Base-by-base conservation (phyloP, 352 stramenopile species). In the Phytophthora fragariaefolia region DNA sequence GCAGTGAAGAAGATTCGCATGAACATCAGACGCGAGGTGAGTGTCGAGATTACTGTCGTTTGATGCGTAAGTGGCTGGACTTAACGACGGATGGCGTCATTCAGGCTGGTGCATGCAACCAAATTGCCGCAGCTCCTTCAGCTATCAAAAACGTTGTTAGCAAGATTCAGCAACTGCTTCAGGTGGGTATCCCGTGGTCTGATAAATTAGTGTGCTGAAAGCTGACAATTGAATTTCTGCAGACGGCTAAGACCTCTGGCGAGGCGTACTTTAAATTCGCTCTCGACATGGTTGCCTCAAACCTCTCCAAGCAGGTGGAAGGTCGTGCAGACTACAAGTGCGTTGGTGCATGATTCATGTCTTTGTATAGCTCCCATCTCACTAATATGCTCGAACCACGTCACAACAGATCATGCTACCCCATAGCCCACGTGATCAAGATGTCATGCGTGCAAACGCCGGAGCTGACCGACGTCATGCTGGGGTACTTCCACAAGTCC, bases 261-360 rank as follows among this genome's bases (percentile, higher is more conserved):
- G 79, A 89, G 6, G 64, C 73, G 42, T 86, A 83, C 55, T 92
- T 92, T 58, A 85, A 87, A 61, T 92, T 88, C 36, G 82, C 85
- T 28, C 69, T 93, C 27, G 76, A 92, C 63, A 58, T 93, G 47
- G 82, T 93, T 13, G 85, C 78, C 7, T 87, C 67, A 10, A 91
- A 91, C 51, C 56, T 93, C 22, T 82, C 78, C 24, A 91, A 91
- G 58, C 85, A 92, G 59, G 79, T 87, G 3, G 78, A 74, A 22
- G 67, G 86, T 32, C 78, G 85, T 40, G 71, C 86, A 30, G 85
- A 93, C 47, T 93, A 93, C 80, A 92, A 91, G 85, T 93, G 68
- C 22, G 76, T 76, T 60, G 7, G 6, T 26, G 8, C 17, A 1
- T 60, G 3, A 7, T 64, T 30, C 49, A 18, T 1, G 10, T 23